These are phyloP conservation scores for Tetragonia tetragonoides DNA, from an alignment of 148 eudicot species.

Conservation along the genomic window DNA sequence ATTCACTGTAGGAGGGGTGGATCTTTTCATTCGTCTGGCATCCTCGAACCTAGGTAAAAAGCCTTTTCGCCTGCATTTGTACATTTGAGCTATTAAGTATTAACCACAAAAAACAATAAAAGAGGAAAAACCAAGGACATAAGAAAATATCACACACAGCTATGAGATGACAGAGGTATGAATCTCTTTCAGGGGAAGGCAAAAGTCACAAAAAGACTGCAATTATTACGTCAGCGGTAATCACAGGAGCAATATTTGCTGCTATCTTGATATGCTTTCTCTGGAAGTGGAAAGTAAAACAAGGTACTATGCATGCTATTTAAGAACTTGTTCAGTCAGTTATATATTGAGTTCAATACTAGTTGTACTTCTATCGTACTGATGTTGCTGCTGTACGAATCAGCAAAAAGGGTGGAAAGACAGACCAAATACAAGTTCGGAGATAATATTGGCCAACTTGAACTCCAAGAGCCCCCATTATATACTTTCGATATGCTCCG, in stretches of 20 bases:
- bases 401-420: conserved; percentile 25
- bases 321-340: not conserved
- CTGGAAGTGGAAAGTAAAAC: conserved; percentile 17
- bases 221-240: conserved; percentile 20
- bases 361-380: not conserved
- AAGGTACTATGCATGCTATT: conserved; percentile 21
- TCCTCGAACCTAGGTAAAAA: conserved; percentile 44
- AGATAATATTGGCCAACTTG: conserved; percentile 16
- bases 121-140: not conserved
- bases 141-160: not conserved
- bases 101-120: too few species aligned
- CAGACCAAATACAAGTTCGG: conserved; percentile 18
- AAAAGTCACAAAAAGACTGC: conserved; percentile 17
- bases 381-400: conserved; percentile 4
- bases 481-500: conserved; percentile 32
- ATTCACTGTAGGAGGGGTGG: conserved; percentile 35
- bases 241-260: conserved; percentile 17
- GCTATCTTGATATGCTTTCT: conserved; percentile 19
- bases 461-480: conserved; percentile 37
- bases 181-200: conserved; percentile 20
- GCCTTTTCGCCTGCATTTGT: not conserved
- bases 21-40: conserved; percentile 46
- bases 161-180: not conserved
- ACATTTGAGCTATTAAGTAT: not conserved
- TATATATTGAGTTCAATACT: too few species aligned